Conservation (phyloP, 2,329 filamentous ascomycete species). For the Xylaria digitata region DNA sequence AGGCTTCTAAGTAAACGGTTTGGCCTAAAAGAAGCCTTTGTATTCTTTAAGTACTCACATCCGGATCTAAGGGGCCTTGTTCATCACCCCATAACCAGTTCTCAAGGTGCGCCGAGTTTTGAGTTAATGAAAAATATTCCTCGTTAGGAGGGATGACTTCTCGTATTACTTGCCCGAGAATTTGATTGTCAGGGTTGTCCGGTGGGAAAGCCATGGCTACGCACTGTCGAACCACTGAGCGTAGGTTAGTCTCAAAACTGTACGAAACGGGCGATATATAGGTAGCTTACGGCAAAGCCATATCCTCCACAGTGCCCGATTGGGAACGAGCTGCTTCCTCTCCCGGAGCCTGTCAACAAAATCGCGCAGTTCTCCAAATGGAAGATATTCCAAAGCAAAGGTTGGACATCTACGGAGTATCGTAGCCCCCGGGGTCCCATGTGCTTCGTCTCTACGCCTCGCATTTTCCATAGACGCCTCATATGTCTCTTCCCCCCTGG, state of each 20-base stretch:
- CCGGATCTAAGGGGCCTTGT: not conserved
- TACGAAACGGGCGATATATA: not conserved
- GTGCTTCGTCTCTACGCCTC: not conserved
- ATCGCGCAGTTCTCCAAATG: constrained; percentile 10
- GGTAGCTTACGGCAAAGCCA: constrained; percentile 50
- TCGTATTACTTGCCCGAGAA: not conserved
- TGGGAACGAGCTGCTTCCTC: constrained; percentile 1
- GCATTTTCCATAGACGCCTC: not conserved
- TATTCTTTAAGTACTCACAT: not conserved
- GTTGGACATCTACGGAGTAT: constrained; percentile 19
- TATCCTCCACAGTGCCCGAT: constrained; percentile 30
- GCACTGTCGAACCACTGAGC: constrained; percentile 35
- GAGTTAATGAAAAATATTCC: constrained; percentile 11
- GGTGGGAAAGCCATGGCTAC: constrained; percentile 34
- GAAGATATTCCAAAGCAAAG: constrained; percentile 35
- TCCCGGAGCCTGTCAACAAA: not conserved
- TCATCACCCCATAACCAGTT: constrained; percentile 23
- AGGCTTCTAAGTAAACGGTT: no score
- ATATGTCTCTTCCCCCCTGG: constrained; percentile 7
- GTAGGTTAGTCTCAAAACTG: not conserved
- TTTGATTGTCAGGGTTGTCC: not conserved
- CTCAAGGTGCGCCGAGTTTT: constrained; percentile 26
- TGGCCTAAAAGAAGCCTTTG: no score
- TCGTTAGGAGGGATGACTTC: not conserved
- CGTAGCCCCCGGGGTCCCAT: not conserved